A percentile compares a stretch with the other conserved stretches of the same genome.
Evolutionary conservation across 2,329 filamentous ascomycete species (phyloP).

Genomic region (Colletotrichum brevisporum): DNA sequence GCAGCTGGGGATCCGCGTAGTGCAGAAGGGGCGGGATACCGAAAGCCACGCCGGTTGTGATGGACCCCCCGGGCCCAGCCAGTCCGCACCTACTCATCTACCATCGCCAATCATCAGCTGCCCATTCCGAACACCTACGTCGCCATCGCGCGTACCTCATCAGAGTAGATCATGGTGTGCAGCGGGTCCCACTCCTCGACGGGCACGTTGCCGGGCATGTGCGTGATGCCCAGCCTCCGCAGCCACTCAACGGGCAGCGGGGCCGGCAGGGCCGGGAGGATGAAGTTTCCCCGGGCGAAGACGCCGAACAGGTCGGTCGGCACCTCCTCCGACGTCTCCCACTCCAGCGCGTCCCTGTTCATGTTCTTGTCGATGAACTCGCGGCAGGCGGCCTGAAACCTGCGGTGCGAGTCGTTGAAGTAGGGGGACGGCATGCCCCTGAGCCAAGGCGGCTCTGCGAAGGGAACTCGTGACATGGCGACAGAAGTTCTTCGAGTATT

Average conservation of each 20-base stretch:
- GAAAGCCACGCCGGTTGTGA: not conserved
- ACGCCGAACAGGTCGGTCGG: constrained; percentile 74
- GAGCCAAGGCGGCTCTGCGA: constrained; percentile 81
- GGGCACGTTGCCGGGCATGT: constrained; percentile 75
- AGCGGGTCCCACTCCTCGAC: constrained; percentile 83
- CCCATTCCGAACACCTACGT: not conserved
- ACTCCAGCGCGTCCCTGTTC: constrained; percentile 74
- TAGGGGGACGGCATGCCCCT: constrained; percentile 79
- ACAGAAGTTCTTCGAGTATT: not conserved
- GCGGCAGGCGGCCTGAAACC: constrained; percentile 78
- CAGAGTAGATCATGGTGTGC: constrained; percentile 78
- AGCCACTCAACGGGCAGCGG: constrained; percentile 79
- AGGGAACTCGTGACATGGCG: constrained; percentile 60
- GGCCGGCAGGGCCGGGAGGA: constrained; percentile 78
- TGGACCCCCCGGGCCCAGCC: not conserved
- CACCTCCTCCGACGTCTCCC: constrained; percentile 76
- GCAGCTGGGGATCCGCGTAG: not conserved
- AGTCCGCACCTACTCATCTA: constrained; percentile 6
- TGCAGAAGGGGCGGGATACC: not conserved
- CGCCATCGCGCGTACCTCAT: constrained; percentile 64
- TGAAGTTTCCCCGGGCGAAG: constrained; percentile 77
- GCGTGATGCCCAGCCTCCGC: constrained; percentile 74
- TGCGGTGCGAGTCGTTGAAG: constrained; percentile 75
- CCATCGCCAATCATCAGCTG: too few relatives aligned
- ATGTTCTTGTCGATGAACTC: constrained; percentile 76